phyloP scores from a whole-genome alignment of 768 basidiomycete species.

The Candolleomyces efflorescens region DNA sequence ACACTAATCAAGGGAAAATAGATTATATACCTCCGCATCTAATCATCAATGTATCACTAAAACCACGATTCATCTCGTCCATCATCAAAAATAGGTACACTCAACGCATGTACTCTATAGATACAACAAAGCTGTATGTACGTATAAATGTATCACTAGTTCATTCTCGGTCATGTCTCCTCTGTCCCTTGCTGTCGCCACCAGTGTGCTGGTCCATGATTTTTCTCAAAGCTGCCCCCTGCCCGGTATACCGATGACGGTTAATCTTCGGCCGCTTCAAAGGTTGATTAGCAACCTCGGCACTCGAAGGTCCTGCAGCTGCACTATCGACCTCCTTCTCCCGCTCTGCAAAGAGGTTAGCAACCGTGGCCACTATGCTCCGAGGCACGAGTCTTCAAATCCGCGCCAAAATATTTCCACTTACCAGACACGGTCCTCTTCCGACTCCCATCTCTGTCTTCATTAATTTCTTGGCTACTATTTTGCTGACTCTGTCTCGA shows the following conservation, averaged over 20 bases:
- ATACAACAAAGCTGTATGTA: conserved; percentile 1
- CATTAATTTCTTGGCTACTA: conserved; percentile 15
- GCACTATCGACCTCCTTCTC: conserved; percentile 50
- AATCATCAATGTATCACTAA: not conserved
- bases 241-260: conserved; percentile 43
- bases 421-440: conserved; percentile 70
- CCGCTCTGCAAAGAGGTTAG: conserved; percentile 59
- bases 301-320: conserved; percentile 30
- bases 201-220: conserved; percentile 58
- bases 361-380: not conserved
- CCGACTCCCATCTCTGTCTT: conserved; percentile 58
- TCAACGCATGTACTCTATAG: conserved; percentile 5
- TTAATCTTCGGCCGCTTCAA: conserved; percentile 60
- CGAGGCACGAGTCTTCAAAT: no score
- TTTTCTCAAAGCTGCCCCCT: conserved; percentile 52
- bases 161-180: conserved; percentile 37
- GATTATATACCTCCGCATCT: conserved; percentile 5
- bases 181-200: conserved; percentile 43
- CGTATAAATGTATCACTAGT: conserved; percentile 10
- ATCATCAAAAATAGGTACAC: not conserved
- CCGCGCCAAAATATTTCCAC: conserved; percentile 15
- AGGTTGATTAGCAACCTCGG: conserved; percentile 28
- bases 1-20: conserved; percentile 64
- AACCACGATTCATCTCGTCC: conserved; percentile 7
- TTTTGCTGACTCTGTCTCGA: not conserved